Evolutionary conservation across 805 yeast genomes (phyloP).

Genomic region (Lachancea meyersii): DNA sequence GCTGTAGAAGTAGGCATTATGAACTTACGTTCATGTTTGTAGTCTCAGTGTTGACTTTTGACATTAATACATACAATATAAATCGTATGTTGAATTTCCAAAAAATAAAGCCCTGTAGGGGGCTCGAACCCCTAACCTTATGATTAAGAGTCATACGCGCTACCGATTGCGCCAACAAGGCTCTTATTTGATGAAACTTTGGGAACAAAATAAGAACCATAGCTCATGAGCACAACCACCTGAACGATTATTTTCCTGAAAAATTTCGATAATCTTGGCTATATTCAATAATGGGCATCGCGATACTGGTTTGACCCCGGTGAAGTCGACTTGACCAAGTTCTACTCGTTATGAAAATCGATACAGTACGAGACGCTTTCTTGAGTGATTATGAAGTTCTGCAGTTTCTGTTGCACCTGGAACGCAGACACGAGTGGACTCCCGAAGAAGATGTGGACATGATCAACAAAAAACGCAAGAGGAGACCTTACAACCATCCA

Average conservation of each 20-base stretch:
- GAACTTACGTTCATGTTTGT: neutral
- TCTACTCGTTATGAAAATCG: slow-evolving; percentile 34
- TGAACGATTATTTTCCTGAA: neutral
- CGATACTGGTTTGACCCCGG: neutral
- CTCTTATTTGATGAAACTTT: slow-evolving; percentile 6
- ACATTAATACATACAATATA: neutral
- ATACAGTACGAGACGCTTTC: slow-evolving; percentile 45
- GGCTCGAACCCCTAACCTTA: slow-evolving; percentile 26
- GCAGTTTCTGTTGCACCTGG: slow-evolving; percentile 42
- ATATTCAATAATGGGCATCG: neutral
- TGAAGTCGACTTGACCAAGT: neutral
- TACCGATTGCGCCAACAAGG: slow-evolving; percentile 27
- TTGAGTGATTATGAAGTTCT: slow-evolving; percentile 53
- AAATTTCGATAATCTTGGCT: neutral
- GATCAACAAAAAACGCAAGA: slow-evolving; percentile 22
- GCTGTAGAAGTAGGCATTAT: too few relatives aligned
- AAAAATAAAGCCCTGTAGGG: slow-evolving; percentile 22
- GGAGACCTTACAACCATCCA: slow-evolving; percentile 30
- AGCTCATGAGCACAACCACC: neutral
- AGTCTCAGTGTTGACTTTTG: neutral
- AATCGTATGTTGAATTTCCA: neutral
- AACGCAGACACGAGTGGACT: slow-evolving; percentile 34
- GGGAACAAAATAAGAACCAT: neutral
- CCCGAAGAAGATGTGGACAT: slow-evolving; percentile 16
- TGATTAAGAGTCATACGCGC: slow-evolving; percentile 26